These are phyloP conservation scores for Pseudocercospora cruenta DNA, from an alignment of 2,329 filamentous ascomycete genomes.

Conservation along the genomic window DNA sequence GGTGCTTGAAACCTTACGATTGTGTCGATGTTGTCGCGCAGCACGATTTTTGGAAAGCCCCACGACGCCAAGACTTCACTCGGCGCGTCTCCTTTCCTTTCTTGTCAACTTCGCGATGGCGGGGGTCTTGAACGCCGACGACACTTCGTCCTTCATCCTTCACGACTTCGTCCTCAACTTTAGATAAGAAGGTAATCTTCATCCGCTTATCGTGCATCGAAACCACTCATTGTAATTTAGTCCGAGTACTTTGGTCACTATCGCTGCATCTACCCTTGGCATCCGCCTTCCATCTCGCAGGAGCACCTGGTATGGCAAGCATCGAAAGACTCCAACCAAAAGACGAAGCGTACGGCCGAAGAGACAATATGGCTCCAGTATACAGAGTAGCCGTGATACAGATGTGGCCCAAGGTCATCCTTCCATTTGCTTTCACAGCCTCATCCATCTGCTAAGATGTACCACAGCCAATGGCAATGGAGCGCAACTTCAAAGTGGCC, in stretches of 20 bases:
- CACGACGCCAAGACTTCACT: neutral
- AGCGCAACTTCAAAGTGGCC: slow-evolving; percentile 54
- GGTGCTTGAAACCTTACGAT: slow-evolving; percentile 4
- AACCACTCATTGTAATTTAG: neutral
- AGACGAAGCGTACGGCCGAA: neutral
- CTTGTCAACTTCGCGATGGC: neutral
- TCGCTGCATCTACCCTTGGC: neutral
- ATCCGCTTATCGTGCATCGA: no score
- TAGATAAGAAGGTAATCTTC: no score
- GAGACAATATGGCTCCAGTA: slow-evolving; percentile 46
- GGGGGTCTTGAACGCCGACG: neutral
- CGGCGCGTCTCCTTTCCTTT: neutral
- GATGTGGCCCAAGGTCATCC: slow-evolving; percentile 52
- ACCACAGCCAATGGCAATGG: slow-evolving; percentile 50
- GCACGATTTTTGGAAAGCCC: neutral
- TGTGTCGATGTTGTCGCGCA: neutral
- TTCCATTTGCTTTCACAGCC: neutral
- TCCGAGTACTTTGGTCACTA: neutral
- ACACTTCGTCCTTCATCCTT: neutral
- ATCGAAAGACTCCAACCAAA: slow-evolving; percentile 7
- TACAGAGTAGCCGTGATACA: slow-evolving; percentile 56
- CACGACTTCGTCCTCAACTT: neutral
- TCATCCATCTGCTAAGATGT: slow-evolving; percentile 21
- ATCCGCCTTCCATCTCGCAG: neutral
- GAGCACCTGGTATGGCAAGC: neutral